These are phyloP conservation scores for Fusarium subglutinans DNA, from an alignment of 2,329 filamentous ascomycete species.

Conservation along the genomic window DNA sequence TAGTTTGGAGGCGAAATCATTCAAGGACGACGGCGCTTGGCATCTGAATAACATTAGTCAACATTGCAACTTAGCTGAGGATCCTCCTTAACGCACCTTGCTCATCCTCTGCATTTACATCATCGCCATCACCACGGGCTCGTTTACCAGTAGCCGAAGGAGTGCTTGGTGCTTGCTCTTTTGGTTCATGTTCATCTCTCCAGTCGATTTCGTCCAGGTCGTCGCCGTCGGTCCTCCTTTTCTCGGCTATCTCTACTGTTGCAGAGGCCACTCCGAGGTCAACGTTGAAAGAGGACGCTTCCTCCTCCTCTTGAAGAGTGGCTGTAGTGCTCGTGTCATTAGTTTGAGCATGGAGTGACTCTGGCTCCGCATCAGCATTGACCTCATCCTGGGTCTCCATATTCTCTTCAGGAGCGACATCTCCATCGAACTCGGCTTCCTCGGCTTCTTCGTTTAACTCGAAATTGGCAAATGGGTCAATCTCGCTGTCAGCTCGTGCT, in stretches of 20 bases:
- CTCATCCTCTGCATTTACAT: constrained; percentile 46
- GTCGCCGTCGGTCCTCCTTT: constrained; percentile 26
- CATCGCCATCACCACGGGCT: constrained; percentile 43
- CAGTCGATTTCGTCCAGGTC: constrained; percentile 45
- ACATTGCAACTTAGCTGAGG: neutral
- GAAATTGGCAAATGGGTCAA: constrained; percentile 40
- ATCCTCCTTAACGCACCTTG: constrained; percentile 40
- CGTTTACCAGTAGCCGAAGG: constrained; percentile 41
- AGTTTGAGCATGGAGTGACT: constrained; percentile 20
- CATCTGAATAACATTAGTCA: constrained; percentile 52
- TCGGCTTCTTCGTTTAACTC: constrained; percentile 39
- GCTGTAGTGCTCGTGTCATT: constrained; percentile 46
- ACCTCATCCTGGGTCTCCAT: constrained; percentile 27
- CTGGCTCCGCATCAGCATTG: constrained; percentile 14
- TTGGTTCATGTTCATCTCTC: constrained; percentile 42
- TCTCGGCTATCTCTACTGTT: constrained; percentile 36
- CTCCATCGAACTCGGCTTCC: constrained; percentile 25
- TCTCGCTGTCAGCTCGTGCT: constrained; percentile 39
- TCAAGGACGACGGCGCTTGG: constrained; percentile 61
- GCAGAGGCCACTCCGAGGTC: constrained; percentile 36
- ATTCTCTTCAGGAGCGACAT: constrained; percentile 26
- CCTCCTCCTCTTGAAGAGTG: constrained; percentile 47
- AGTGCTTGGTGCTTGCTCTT: constrained; percentile 29
- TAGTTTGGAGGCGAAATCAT: constrained; percentile 26
- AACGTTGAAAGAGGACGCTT: constrained; percentile 37